Evolutionary conservation across 495 filamentous ascomycete genomes (phyloP).

Genomic region (Neurospora sp.): DNA sequence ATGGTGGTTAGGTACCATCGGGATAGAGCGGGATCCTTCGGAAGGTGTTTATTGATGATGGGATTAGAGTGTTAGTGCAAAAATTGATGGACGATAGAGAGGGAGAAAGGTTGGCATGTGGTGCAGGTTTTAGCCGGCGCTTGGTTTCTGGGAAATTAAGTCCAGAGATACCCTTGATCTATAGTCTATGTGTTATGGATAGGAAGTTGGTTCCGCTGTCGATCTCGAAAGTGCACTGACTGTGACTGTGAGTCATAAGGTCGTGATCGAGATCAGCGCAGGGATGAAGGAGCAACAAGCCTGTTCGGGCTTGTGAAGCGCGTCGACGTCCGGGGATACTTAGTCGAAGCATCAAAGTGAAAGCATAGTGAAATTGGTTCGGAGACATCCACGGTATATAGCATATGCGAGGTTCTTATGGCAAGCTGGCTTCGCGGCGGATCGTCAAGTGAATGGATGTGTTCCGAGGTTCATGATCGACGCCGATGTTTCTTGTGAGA

Average conservation of each 20-base stretch:
- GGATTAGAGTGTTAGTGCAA: neutral
- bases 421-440: neutral
- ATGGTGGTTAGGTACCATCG: neutral
- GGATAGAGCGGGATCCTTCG: neutral
- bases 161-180: neutral
- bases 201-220: neutral
- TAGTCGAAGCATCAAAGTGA: rapidly evolving
- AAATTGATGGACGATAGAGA: neutral
- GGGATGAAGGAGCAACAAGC: neutral
- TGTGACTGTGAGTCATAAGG: neutral
- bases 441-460: neutral
- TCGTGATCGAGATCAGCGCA: neutral
- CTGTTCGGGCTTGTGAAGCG: neutral
- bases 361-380: neutral
- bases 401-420: neutral
- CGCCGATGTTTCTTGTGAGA: neutral
- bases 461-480: neutral
- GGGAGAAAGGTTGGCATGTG: neutral
- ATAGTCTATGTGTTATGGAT: neutral
- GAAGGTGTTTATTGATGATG: neutral
- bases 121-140: neutral
- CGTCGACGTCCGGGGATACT: neutral
- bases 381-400: neutral
- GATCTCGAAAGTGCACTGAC: neutral
- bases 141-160: neutral